A percentile compares a stretch with the other conserved stretches of the same genome.
Conservation (phyloP, 2,329 filamentous ascomycete genomes). For the Colletotrichum tropicicola region DNA sequence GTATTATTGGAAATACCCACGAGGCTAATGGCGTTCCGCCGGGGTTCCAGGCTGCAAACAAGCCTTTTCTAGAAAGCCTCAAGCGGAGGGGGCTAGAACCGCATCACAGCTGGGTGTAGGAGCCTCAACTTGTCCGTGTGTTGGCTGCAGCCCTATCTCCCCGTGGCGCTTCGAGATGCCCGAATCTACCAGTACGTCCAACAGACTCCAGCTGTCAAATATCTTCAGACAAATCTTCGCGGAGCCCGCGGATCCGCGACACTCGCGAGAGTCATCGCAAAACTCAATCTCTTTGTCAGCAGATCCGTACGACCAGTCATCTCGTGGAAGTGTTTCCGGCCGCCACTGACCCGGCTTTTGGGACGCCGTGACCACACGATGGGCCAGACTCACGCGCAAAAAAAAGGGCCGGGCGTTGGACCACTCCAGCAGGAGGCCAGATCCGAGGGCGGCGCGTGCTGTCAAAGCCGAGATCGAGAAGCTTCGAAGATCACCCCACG, state of each 20-base stretch:
- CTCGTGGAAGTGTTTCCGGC: too few species aligned
- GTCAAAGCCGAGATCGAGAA: not conserved
- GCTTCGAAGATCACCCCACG: constrained; percentile 12
- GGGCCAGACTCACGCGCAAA: not conserved
- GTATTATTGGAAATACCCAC: too few species aligned
- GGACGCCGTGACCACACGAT: not conserved
- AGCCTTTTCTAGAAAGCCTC: too few species aligned
- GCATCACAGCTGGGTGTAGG: too few species aligned
- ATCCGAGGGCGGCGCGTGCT: not conserved
- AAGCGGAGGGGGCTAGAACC: too few species aligned
- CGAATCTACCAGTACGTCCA: not conserved
- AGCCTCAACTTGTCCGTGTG: too few species aligned
- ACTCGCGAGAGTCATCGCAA: not conserved
- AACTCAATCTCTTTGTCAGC: not conserved
- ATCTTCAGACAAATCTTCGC: not conserved
- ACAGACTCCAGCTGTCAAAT: not conserved
- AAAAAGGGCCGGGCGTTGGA: not conserved
- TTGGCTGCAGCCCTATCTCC: not conserved
- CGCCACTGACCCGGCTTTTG: not conserved
- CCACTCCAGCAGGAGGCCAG: not conserved
- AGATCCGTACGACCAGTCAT: too few species aligned
- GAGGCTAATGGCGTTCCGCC: too few species aligned
- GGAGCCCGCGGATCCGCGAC: not conserved
- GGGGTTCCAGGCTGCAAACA: too few species aligned
- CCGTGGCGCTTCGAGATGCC: not conserved